Evolutionary conservation across 1,284 basidiomycete species (phyloP).

Genomic region (Leucocoprinus gongylophorus): DNA sequence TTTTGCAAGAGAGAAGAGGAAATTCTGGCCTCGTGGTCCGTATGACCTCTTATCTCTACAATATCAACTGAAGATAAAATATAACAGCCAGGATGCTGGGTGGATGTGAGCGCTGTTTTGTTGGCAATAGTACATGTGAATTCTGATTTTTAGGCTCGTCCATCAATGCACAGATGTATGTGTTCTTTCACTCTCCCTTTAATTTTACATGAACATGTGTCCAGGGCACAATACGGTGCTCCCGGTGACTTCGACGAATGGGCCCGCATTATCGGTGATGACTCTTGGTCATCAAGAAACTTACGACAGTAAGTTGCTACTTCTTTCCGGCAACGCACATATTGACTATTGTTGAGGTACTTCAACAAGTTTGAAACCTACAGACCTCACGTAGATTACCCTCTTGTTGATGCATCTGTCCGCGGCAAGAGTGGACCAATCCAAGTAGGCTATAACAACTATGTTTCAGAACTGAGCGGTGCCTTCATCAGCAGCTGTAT

Average conservation of each 20-base stretch:
- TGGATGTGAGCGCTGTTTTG: slow-evolving; percentile 46
- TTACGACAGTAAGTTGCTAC: slow-evolving; percentile 37
- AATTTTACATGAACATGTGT: background rate
- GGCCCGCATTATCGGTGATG: slow-evolving; percentile 47
- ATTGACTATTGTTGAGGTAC: slow-evolving; percentile 35
- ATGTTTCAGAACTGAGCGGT: slow-evolving; percentile 29
- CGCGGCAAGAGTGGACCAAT: slow-evolving; percentile 48
- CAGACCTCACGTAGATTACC: slow-evolving; percentile 39
- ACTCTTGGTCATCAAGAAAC: slow-evolving; percentile 55
- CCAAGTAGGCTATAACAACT: slow-evolving; percentile 37
- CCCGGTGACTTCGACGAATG: slow-evolving; percentile 69
- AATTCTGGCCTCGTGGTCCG: slow-evolving; percentile 60
- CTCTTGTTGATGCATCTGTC: slow-evolving; percentile 37
- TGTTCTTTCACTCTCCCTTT: background rate
- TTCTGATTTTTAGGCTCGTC: slow-evolving; percentile 41
- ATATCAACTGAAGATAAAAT: background rate
- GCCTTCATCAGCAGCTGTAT: slow-evolving; percentile 44
- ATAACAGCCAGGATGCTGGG: slow-evolving; percentile 57
- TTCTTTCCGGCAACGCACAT: background rate
- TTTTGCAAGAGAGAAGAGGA: slow-evolving; percentile 38
- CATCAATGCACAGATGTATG: slow-evolving; percentile 61
- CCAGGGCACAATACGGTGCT: slow-evolving; percentile 60
- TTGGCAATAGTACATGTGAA: background rate
- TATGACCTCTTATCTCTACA: background rate
- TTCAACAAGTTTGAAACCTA: slow-evolving; percentile 57